These are phyloP conservation scores for Cinnamomum chago DNA, from an alignment of 164 flowering plant species.

Conservation along the genomic window DNA sequence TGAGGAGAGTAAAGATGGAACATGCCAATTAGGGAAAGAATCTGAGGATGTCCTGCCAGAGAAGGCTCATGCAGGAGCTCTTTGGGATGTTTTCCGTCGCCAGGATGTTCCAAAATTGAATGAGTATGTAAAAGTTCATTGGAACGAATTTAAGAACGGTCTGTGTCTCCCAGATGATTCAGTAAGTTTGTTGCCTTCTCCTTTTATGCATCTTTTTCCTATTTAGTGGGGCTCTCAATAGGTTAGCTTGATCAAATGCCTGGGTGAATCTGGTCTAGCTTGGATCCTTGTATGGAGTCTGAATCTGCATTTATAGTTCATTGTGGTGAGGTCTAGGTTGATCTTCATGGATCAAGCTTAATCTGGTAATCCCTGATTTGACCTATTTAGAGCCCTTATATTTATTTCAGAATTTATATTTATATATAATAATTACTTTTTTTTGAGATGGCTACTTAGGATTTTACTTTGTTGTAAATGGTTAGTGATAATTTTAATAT, in stretches of 20 bases:
- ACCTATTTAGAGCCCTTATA: background rate
- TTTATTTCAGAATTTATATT: background rate
- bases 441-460: too few species aligned
- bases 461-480: background rate
- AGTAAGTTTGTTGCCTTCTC: slow-evolving; percentile 30
- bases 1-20: slow-evolving; percentile 26
- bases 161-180: slow-evolving; percentile 20
- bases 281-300: background rate
- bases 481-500: background rate
- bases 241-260: background rate
- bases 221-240: background rate
- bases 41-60: slow-evolving; percentile 14
- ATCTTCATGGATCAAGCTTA: background rate
- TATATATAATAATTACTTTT: too few species aligned
- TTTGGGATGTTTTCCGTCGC: slow-evolving; percentile 85
- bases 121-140: slow-evolving; percentile 56
- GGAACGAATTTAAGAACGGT: slow-evolving; percentile 39
- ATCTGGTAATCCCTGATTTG: background rate
- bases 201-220: background rate
- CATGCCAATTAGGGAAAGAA: slow-evolving; percentile 19
- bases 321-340: background rate
- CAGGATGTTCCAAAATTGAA: slow-evolving; percentile 72
- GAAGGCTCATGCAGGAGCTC: slow-evolving; percentile 44
- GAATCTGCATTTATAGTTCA: background rate
- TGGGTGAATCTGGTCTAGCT: background rate